Base-by-base conservation (phyloP, 257 asterid species). In the Ilex asprella region DNA sequence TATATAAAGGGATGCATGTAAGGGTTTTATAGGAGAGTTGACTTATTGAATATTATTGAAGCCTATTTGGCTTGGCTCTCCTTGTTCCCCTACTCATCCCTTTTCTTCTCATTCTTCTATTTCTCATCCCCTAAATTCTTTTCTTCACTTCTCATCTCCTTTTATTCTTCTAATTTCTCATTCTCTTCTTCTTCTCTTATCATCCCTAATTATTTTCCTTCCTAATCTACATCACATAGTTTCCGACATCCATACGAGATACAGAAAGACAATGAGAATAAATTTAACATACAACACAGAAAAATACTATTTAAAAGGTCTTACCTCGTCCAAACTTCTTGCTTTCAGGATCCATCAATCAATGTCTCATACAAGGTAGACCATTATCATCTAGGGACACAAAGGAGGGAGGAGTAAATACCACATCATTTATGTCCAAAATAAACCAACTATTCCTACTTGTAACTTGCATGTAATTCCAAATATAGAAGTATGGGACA, bases 291-390 rank as follows among this genome's bases (percentile, higher is more conserved):
- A 15, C 16, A 12, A 49, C 54, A 49, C 5, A 49, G 3, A 49
- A 12, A 7, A 12, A 49, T n/a, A 49, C 0, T 49, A 15, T 0
- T 21, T 58, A 43, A 59, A 47, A 30, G 61, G 52, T 50, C 57
- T 68, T 75, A 87, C 99, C 99, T 87, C 94, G 85, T 84, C 99
- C 99, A 68, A 89, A 93, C 73, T 84, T 93, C 75, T 78, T 82
- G 86, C 68, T 73, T 71, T 87, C 96, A 55, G 87, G 83, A 78
- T 93, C 99, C 99, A 93, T 93, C 74, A 70, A 79, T 80, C 84
- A 83, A 76, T 79, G 63, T 70, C 82, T 67, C 58, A 65, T 70
- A 71, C 41, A 70, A 61, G 69, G 72, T 63, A 69, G 73, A 70
- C 60, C 90, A 88, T 77, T 60, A 76, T 79, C 68, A 66, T 82